phyloP scores from a whole-genome alignment of 1,284 basidiomycete genomes.

The Irpex rosettiformis region DNA sequence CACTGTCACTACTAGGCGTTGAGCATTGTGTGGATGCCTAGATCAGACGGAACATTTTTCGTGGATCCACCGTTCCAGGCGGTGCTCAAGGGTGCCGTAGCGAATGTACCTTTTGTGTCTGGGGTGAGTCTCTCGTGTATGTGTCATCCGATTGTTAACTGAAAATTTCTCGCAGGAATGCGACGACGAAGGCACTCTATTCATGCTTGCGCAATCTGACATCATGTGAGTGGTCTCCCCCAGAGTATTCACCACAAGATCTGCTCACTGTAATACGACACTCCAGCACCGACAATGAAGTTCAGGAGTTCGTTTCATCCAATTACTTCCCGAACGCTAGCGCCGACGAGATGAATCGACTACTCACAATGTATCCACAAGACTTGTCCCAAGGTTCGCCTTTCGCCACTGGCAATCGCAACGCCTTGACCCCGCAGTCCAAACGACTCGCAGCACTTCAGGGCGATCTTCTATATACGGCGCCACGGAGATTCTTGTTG shows the following conservation, averaged over 20 bases:
- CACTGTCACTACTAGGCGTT: conserved; percentile 8
- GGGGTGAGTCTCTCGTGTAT: conserved; percentile 17
- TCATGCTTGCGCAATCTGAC: conserved; percentile 38
- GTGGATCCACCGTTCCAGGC: conserved; percentile 24
- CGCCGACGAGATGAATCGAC: conserved; percentile 13
- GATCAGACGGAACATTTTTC: conserved; percentile 35
- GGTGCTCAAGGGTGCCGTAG: conserved; percentile 25
- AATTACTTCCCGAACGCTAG: conserved; percentile 22
- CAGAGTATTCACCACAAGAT: conserved; percentile 39
- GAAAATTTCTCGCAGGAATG: conserved; percentile 25
- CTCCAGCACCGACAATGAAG: conserved; percentile 33
- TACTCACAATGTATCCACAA: conserved; percentile 25
- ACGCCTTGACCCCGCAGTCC: conserved; percentile 45
- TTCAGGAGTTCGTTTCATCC: conserved; percentile 35
- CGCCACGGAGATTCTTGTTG: conserved; percentile 49
- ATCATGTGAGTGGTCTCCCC: conserved; percentile 17
- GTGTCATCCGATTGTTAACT: not conserved
- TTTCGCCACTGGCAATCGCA: conserved; percentile 42
- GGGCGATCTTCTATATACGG: conserved; percentile 53
- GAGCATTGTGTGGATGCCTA: conserved; percentile 30
- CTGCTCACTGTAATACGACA: no score
- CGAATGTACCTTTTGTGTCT: conserved; percentile 30
- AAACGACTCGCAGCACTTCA: conserved; percentile 50
- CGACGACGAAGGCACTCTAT: conserved; percentile 52
- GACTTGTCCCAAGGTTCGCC: conserved; percentile 44